Base-by-base conservation (phyloP, 1,139 yeast species). In the Saccharomyces hybrid region DNA sequence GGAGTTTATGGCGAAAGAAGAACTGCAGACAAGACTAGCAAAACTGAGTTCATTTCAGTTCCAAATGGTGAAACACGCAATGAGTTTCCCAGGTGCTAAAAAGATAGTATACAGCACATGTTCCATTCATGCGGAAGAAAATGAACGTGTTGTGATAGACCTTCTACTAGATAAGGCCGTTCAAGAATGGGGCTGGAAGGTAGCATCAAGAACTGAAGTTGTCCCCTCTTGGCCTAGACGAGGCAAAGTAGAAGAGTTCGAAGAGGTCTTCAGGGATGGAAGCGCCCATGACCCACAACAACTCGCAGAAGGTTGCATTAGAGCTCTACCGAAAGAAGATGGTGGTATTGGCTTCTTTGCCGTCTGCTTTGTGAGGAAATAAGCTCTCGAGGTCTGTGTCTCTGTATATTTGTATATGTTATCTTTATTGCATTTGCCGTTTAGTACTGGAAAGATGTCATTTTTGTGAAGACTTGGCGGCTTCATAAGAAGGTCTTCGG, bases 291-390 rank as follows among this genome's bases (percentile, higher is more conserved):
- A 73, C 46, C 74, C 78, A 13, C 73, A 75, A 53, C 74, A 72
- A 44, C 67, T 87, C 50, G 96, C 97, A 0, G 90, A 85, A 2
- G 93, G 95, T 0, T 89, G 97, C 70, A 84, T 93, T 0, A 75
- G 99, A 59, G 87, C 93, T 0, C 71, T 83, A 49, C 96, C 98
- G 0, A 85, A 82, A 60, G 85, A 80, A 54, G 98, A 93, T 68
- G 97, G 98, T 41, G 99, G 99, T 11, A 93, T 93, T 62, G 99
- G 99, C 0, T 93, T 93, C 67, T 93, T 93, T 72, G 98, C 97
- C 0, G 98, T 71, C 3, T 65, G 74, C 48, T 73, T 73, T 54
- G 73, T 71, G 57, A 66, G 76, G 52, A 64, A 38, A 11, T 38
- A 16, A 38, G 23, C 42, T 0, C 11, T 0, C 3, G 42, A 34